Conservation (phyloP, 208 protist genomes). For the Leishmania gerbilli region DNA sequence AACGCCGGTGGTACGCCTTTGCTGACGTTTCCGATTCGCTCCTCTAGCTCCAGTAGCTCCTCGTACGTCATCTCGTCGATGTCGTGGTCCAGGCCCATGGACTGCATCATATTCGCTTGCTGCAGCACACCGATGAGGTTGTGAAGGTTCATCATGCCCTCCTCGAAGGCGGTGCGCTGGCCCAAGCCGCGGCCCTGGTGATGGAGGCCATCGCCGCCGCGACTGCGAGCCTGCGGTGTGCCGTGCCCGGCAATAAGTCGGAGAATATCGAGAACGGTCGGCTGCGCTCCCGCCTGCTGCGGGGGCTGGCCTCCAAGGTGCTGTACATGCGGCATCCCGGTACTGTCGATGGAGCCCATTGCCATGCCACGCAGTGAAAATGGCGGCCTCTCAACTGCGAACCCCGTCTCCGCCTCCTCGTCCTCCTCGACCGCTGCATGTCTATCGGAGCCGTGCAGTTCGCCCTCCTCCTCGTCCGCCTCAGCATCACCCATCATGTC, state of each 20-base stretch:
- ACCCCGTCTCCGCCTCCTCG: conserved; percentile 12
- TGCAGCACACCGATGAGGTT: conserved; percentile 35
- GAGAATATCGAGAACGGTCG: conserved; percentile 12
- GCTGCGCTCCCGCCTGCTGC: neutral
- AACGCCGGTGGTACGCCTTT: conserved; percentile 56
- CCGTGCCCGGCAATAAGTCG: conserved; percentile 9
- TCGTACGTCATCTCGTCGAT: conserved; percentile 91
- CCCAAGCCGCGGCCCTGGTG: conserved; percentile 6
- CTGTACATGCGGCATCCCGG: neutral
- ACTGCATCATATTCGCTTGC: conserved; percentile 48
- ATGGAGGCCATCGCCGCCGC: neutral
- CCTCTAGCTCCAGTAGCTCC: conserved; percentile 81
- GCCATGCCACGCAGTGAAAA: neutral
- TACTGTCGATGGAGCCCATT: neutral
- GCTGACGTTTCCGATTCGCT: conserved; percentile 84
- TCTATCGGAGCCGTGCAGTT: neutral
- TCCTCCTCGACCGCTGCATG: conserved; percentile 8
- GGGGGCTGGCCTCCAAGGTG: neutral
- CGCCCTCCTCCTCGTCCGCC: conserved; percentile 15
- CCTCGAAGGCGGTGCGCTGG: conserved; percentile 12
- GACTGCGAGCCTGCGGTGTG: neutral
- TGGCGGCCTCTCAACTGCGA: neutral
- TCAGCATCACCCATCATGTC: conserved; percentile 10
- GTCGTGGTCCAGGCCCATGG: conserved; percentile 66
- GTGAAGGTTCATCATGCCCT: conserved; percentile 18